Base-by-base conservation (phyloP, 805 yeast genomes). In the Yarrowia porcina region DNA sequence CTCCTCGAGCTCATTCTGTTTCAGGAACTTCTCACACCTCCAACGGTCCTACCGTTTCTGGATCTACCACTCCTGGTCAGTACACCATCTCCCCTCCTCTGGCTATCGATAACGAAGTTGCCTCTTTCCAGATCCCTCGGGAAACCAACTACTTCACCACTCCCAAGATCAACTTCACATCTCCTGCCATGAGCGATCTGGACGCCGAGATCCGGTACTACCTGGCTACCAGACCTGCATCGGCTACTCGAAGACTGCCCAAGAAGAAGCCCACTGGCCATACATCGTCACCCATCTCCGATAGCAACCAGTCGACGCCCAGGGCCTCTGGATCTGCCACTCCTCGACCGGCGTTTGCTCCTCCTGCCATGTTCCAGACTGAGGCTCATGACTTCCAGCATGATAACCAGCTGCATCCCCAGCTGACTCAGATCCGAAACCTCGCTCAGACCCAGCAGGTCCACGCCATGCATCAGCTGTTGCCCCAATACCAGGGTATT, bases 401-500 rank as follows among this genome's bases (percentile, higher is more conserved):
- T 27, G 59, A 52, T 17, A 52, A 25, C 44, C 42, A 35, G 33
- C 59, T 52, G 44, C 59, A 52, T 18, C 59, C 59, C 4, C 59
- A 52, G 44, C 25, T 52, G 59, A 52, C 42, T 25, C 59, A 52
- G 33, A 52, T 52, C 33, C 32, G 59, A 25, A 36, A 52, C 59
- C 59, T 52, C 15, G 42, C 44, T 2, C 42, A 52, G 59, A 52
- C 42, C 33, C 59, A 52, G 33, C 59, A 52, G 59, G 33, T 35
- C 33, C 44, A 25, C 13, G 32, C 42, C 25, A 52, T 52, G 59
- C 59, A 52, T 15, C 59, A 52, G 59, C 44, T 52, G 44, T 25
- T 52, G 42, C 59, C 59, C 12, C 59, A 52, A 44, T 52, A 45
- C 52, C 52, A 45, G 52, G 52, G 52, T 17, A 28, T 45, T n/a